Evolutionary conservation across 2,329 filamentous ascomycete genomes (phyloP).

Genomic region (Verticillium isaacii): DNA sequence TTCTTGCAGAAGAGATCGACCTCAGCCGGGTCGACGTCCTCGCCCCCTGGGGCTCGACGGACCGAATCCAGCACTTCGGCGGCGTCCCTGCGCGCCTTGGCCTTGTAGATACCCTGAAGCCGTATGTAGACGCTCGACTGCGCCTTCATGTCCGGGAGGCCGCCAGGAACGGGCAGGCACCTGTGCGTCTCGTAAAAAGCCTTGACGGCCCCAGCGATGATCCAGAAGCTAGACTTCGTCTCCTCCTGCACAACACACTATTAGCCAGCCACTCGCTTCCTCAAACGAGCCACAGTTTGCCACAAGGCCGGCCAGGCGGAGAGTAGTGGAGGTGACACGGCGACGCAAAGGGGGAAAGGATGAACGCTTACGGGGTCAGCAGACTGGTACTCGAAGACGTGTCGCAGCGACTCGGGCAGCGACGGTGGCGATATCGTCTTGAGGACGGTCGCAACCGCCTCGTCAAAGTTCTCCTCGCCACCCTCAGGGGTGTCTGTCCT

Average conservation of each 20-base stretch:
- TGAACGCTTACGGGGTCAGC: slow-evolving; percentile 46
- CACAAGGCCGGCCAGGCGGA: not conserved
- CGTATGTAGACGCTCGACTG: slow-evolving; percentile 84
- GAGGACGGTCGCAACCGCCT: slow-evolving; percentile 81
- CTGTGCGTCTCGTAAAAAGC: slow-evolving; percentile 70
- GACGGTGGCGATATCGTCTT: slow-evolving; percentile 73
- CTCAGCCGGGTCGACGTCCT: slow-evolving; percentile 61
- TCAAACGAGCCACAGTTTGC: slow-evolving; percentile 6
- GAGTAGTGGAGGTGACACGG: not conserved
- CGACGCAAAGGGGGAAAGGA: slow-evolving; percentile 5
- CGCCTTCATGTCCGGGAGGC: slow-evolving; percentile 96
- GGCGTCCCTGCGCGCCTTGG: slow-evolving; percentile 74
- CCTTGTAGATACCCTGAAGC: slow-evolving; percentile 89
- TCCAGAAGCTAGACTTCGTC: slow-evolving; percentile 68
- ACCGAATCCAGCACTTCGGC: slow-evolving; percentile 68
- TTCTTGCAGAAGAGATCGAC: slow-evolving; percentile 95
- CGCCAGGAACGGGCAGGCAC: slow-evolving; percentile 77
- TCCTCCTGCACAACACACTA: slow-evolving; percentile 30
- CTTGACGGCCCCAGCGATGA: slow-evolving; percentile 76
- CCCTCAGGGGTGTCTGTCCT: slow-evolving; percentile 74
- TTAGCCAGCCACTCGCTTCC: slow-evolving; percentile 11
- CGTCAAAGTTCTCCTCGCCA: slow-evolving; percentile 94
- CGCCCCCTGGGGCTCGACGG: slow-evolving; percentile 43
- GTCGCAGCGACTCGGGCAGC: slow-evolving; percentile 63
- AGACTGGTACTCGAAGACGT: slow-evolving; percentile 69